Base-by-base conservation (phyloP, 768 basidiomycete genomes). In the Porphyrellus cyaneotinctus region DNA sequence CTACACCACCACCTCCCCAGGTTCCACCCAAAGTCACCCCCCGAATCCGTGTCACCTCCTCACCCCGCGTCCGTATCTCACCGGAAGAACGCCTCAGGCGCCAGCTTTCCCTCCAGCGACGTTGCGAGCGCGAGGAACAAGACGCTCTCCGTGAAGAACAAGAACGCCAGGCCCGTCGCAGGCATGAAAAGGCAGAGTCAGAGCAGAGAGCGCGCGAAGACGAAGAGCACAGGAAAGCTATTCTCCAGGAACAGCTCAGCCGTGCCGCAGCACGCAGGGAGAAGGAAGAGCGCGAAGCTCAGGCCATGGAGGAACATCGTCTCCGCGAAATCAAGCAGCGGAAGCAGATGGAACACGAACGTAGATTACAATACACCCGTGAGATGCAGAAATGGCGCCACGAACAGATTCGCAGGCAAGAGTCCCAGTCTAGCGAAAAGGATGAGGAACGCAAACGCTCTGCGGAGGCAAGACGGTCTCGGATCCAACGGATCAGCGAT, bases 311-410 rank as follows among this genome's bases (percentile, higher is more conserved):
- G 45, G 77, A 81, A 43, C 62, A 65, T 32, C 74, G 69, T 38
- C 66, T 64, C 12, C 58, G 49, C 37, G 77, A 81, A 49, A 65
- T 81, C n/a, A 76, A 72, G 58, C 75, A 78, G 55, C 75, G 72
- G 56, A 81, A 72, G 59, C 71, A 70, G 43, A 37, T 66, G 20
- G 80, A 78, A 18, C 72, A 78, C 51, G 74, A 79, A 60, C 71
- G 78, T 31, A 64, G 82, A 44, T 43, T 78, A 44, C 76, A 81
- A 50, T 76, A 81, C 56, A 78, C 80, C 49, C 72, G 69, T 18
- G 74, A 74, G 54, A 52, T 79, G 51, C 82, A 83, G 52, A 67
- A 74, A 44, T 82, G 81, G 82, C 70, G 81, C 23, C 65, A 63
- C 43, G 78, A 79, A 36, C 78, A 81, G 55, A 70, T 75, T 4